Base-by-base conservation (phyloP, 495 filamentous ascomycete species). In the Penicillium tannophilum region DNA sequence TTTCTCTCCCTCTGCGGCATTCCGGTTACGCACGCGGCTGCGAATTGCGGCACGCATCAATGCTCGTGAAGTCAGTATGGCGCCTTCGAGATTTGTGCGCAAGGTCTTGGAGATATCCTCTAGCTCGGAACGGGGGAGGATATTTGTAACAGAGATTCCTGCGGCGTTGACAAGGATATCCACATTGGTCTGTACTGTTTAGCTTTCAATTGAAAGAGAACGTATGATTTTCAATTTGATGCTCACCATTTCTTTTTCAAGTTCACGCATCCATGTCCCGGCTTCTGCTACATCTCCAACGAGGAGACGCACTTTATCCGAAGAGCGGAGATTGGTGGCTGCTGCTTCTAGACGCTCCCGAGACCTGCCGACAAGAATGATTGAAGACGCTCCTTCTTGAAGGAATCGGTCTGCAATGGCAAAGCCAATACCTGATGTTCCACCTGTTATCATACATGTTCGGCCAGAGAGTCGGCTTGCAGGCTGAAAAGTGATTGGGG, bases 81-180 rank as follows among this genome's bases (percentile, higher is more conserved):
- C 83, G 26, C 89, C 86, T 64, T 79, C 77, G 10, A 96, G 81
- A 66, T 96, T 96, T 39, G 86, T 90, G 2, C 75, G 66, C 2
- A 94, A 55, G 6, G 88, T 68, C 2, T 72, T 59, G 0, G 84
- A 72, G 33, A 89, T 70, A 0, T 78, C 68, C 0, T 58, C 56
- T 0, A 70, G 48, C 6, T 65, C 45, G 1, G 79, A 79, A 7
- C 70, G 72, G 23, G 84, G 66, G 3, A 93, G 78, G 2, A 90
- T 77, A 2, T 76, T 78, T 7, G 73, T 76, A 28, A 88, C 84
- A 1, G 86, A 78, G 14, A 90, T 73, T 16, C 91, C 91, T 1
- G 91, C 91, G 16, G 86, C 86, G 68, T 93, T 93, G 58, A 93
- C 76, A 6, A 93, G 83, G 48, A 91, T 77, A 64, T 92, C 84